Base-by-base conservation (phyloP, 108 stramenopile species). In the Schizochytrium sp. region DNA sequence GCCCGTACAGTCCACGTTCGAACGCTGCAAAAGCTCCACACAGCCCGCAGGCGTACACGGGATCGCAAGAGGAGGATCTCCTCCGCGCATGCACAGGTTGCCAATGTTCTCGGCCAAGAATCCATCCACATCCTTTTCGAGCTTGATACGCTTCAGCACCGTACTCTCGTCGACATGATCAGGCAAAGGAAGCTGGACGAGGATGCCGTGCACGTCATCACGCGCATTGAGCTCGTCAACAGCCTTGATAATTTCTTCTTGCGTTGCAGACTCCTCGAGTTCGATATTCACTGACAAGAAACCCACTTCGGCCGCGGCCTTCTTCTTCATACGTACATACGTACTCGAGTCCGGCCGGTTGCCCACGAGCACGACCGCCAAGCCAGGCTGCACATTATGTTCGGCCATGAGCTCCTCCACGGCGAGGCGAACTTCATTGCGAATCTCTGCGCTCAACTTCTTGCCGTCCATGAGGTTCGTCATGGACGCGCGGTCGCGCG, bases 311-410 rank as follows among this genome's bases (percentile, higher is more conserved):
- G 45, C 76, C 16, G 76, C 76, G 51, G 76, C 76, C 76, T 83
- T 83, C 90, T 96, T 96, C 92, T 99, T 99, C 97, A 98, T 98
- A 8, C 97, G 95, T 51, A 98, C 99, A 88, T 99, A 99, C 47
- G 98, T 97, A 71, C 96, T 96, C 10, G 97, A 97, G 90, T 99
- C 99, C 12, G 93, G 94, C 43, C 99, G 95, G 47, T 91, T 92
- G 44, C 94, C 95, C 4, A 99, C 97, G 87, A 98, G 48, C 6
- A 83, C 76, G 51, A 83, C 76, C 6, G 76, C 76, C n/a, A 83
- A 45, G 16, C 76, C 76, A 6, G 76, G 76, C 51, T 47, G 45
- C 48, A 83, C 45, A 12, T 23, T 16, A 34, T 83, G 76, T 34
- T 8, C 25, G 23, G 45, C 76, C 45, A 83, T 53, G 48, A 83